Conservation (phyloP, 331 rosid genomes). For the Cydonia oblonga region DNA sequence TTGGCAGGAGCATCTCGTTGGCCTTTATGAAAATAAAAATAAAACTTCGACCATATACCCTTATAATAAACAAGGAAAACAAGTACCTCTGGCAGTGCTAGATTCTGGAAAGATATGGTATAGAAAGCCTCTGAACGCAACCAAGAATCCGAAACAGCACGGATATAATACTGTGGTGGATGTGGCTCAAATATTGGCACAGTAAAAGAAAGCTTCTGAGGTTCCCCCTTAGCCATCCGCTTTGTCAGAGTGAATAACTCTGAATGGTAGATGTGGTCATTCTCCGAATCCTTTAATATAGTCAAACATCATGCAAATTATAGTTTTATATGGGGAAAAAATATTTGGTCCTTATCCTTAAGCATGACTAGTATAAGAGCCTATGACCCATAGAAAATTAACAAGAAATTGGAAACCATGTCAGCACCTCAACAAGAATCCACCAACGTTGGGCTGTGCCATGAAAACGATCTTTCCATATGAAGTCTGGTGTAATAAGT, state of each 20-base stretch:
- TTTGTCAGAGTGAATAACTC: constrained; percentile 81
- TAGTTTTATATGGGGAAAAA: not conserved
- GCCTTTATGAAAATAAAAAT: not conserved
- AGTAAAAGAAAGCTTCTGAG: constrained; percentile 83
- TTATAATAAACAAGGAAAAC: not conserved
- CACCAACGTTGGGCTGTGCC: constrained; percentile 86
- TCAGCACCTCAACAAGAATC: constrained; percentile 91
- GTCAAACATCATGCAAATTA: constrained; percentile 20
- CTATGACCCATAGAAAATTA: not conserved
- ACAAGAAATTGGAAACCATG: not conserved
- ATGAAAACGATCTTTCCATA: constrained; percentile 94
- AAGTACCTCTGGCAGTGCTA: constrained; percentile 77
- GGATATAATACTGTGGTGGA: constrained; percentile 93
- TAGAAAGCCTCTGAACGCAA: constrained; percentile 79
- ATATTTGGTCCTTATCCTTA: not conserved
- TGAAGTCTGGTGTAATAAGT: constrained; percentile 52
- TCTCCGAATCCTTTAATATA: constrained; percentile 66
- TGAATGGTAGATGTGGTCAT: constrained; percentile 88
- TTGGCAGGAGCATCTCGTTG: constrained; percentile 9
- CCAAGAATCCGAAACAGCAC: constrained; percentile 96
- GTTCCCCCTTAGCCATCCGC: constrained; percentile 77
- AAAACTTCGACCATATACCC: not conserved
- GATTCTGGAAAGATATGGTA: constrained; percentile 83
- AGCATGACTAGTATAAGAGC: not conserved
- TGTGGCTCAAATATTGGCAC: constrained; percentile 98